phyloP scores from a whole-genome alignment of 2,329 filamentous ascomycete genomes.

The Ophiosphaerella korrae region DNA sequence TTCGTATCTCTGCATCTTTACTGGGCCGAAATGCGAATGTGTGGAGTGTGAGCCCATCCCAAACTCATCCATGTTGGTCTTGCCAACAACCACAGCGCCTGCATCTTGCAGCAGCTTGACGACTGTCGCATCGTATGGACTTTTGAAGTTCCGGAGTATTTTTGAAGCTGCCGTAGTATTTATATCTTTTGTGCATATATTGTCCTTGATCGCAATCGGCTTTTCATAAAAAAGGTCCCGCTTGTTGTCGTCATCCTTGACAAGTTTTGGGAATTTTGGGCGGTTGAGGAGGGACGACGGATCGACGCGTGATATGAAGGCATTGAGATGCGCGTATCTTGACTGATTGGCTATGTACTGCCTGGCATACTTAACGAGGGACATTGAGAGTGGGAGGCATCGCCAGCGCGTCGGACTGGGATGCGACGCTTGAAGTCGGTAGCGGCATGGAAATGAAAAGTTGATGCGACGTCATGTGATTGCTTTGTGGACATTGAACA shows the following conservation, averaged over 20 bases:
- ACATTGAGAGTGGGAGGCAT: slow-evolving; percentile 43
- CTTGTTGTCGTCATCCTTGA: neutral
- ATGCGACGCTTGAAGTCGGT: slow-evolving; percentile 8
- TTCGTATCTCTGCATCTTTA: slow-evolving; percentile 56
- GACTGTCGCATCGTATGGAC: slow-evolving; percentile 83
- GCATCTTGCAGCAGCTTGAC: slow-evolving; percentile 68
- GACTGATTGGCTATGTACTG: slow-evolving; percentile 42
- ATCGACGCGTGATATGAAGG: slow-evolving; percentile 40
- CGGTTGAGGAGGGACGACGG: slow-evolving; percentile 27
- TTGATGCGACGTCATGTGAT: slow-evolving; percentile 22
- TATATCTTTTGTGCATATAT: slow-evolving; percentile 53
- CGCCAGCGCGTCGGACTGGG: slow-evolving; percentile 18
- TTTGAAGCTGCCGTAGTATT: slow-evolving; percentile 81
- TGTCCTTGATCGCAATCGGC: slow-evolving; percentile 57
- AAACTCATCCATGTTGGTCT: slow-evolving; percentile 95
- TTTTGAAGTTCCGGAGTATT: slow-evolving; percentile 70
- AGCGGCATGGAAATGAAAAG: slow-evolving; percentile 5
- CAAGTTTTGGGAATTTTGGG: slow-evolving; percentile 22
- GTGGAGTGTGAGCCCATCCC: slow-evolving; percentile 88
- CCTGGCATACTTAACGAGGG: slow-evolving; percentile 45
- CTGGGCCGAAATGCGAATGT: slow-evolving; percentile 69
- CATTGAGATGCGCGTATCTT: slow-evolving; percentile 44
- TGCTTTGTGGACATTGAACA: neutral
- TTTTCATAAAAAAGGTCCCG: slow-evolving; percentile 29
- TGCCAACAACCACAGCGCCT: slow-evolving; percentile 71